Evolutionary conservation across 2,329 filamentous ascomycete genomes (phyloP).

Genomic region (Pseudogymnoascus sp.): DNA sequence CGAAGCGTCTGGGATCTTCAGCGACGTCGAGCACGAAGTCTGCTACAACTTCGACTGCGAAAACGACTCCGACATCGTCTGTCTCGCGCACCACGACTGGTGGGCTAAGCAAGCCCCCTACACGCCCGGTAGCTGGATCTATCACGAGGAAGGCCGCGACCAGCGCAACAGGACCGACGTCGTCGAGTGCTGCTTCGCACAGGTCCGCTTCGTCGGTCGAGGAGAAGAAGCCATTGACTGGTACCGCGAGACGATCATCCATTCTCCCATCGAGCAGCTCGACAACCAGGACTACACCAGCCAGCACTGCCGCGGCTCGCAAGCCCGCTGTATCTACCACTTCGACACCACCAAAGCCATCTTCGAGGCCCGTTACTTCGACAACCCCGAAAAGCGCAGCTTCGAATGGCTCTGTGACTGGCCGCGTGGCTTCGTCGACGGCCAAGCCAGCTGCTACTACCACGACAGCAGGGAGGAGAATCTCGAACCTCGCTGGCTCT

Average conservation of each 20-base stretch:
- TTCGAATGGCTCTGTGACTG: slow-evolving; percentile 24
- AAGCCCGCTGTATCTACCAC: slow-evolving; percentile 22
- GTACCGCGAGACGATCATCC: slow-evolving; percentile 1
- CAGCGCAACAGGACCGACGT: slow-evolving; percentile 24
- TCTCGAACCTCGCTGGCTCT: slow-evolving; percentile 41
- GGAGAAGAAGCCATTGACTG: slow-evolving; percentile 22
- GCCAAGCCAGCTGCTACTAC: slow-evolving; percentile 25
- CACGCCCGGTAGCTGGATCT: slow-evolving; percentile 21
- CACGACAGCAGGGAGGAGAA: slow-evolving; percentile 41
- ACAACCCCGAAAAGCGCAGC: slow-evolving; percentile 28
- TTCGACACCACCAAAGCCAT: slow-evolving; percentile 28
- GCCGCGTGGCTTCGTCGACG: slow-evolving; percentile 29
- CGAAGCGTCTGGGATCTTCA: slow-evolving; percentile 21
- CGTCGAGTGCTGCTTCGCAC: slow-evolving; percentile 21
- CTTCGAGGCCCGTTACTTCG: slow-evolving; percentile 31
- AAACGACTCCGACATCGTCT: slow-evolving; percentile 15
- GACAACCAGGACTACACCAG: neutral
- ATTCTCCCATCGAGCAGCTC: slow-evolving; percentile 11
- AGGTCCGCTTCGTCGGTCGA: slow-evolving; percentile 24
- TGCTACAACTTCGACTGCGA: slow-evolving; percentile 19
- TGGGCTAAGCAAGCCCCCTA: slow-evolving; percentile 28
- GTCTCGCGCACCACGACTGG: slow-evolving; percentile 19
- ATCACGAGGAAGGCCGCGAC: slow-evolving; percentile 23
- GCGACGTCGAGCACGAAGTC: slow-evolving; percentile 16
- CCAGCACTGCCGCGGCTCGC: slow-evolving; percentile 22